Base-by-base conservation (phyloP, 306 rosid species). In the Corylus americana region DNA sequence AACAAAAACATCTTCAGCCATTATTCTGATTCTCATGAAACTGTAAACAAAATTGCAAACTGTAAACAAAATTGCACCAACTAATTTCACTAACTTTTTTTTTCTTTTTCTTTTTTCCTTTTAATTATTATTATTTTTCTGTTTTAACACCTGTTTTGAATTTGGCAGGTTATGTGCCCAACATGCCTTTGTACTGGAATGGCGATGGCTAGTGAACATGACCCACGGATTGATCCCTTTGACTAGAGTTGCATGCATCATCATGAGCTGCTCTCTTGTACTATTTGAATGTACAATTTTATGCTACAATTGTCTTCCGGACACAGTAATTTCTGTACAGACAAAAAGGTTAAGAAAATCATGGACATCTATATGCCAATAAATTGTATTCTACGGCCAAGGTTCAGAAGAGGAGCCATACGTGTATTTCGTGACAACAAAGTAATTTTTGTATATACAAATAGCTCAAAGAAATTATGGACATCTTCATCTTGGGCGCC, bases 161-260 rank as follows among this genome's bases (percentile, higher is more conserved):
- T 74, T 31, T 79, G 84, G 83, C 89, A 95, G 98, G 98, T 95
- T 67, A 92, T 92, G 98, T 95, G 98, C 77, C 97, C 98, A 11
- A 95, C 98, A 42, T 95, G 98, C 81, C 98, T 95, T 48, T 95
- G 98, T 81, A 95, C 98, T 18, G 98, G 98, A 83, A 92, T 92
- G 98, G 98, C 94, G 20, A 95, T 95, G 98, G 98, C 98, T 12
- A 95, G 98, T 35, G 98, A 95, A 79, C 98, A 92, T 57, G 98
- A 95, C 70, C 98, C 95, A 25, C 90, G 98, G 37, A 91, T 95
- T 11, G 98, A 95, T 78, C 98, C 98, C 64, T 95, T 95, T 57
- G 98, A 95, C 78, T 95, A 91, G 80, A 68, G 73, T 16, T 55
- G 29, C 67, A 11, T 55, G 29, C 67, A 11, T 2, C 37, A 0